Conservation (phyloP, 768 basidiomycete species). For the Rhizopogon roseolus region DNA sequence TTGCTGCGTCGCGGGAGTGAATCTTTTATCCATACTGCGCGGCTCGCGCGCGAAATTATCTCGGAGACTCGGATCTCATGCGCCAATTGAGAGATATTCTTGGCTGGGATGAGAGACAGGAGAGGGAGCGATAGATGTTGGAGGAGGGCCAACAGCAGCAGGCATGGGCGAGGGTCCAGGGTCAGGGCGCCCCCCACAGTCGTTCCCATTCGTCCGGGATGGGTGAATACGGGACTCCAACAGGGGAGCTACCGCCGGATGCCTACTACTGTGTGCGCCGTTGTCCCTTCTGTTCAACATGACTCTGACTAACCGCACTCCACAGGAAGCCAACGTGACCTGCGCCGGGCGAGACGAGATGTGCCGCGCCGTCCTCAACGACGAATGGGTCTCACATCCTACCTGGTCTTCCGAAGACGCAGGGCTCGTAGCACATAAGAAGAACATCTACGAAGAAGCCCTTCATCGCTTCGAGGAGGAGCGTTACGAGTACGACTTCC, state of each 20-base stretch:
- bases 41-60: constrained; percentile 77
- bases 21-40: constrained; percentile 84
- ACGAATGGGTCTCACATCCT: constrained; percentile 98
- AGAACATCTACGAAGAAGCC: constrained; percentile 96
- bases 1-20: too few species aligned
- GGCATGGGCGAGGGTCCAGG: constrained; percentile 47
- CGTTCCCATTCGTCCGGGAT: constrained; percentile 41
- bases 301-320: neutral
- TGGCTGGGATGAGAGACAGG: constrained; percentile 78
- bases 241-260: constrained; percentile 90
- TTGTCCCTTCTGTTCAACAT: neutral
- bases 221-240: constrained; percentile 63
- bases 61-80: constrained; percentile 76
- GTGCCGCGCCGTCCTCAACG: constrained; percentile 94
- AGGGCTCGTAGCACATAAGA: constrained; percentile 85
- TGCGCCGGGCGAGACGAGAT: constrained; percentile 97
- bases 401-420: constrained; percentile 94
- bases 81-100: constrained; percentile 80
- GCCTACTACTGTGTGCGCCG: constrained; percentile 66
- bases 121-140: constrained; percentile 45
- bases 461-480: constrained; percentile 96
- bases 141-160: constrained; percentile 42
- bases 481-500: constrained; percentile 98
- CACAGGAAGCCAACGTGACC: constrained; percentile 77
- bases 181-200: constrained; percentile 33